Conservation (phyloP, 768 basidiomycete species). For the Pholiota microspora region DNA sequence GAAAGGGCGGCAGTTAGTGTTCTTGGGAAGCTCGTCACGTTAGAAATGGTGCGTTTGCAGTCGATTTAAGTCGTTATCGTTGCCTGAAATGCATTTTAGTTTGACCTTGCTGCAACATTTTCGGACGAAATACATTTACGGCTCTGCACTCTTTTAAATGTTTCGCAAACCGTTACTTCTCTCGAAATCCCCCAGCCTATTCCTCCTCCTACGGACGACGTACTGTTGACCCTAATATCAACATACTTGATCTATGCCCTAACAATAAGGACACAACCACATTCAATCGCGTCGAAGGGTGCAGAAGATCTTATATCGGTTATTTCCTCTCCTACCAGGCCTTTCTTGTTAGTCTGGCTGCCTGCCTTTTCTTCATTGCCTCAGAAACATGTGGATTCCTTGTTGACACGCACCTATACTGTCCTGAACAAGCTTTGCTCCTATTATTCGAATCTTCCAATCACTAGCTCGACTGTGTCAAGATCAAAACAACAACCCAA, state of each 20-base stretch:
- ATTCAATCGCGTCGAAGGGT: conserved; percentile 4
- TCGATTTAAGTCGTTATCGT: not conserved
- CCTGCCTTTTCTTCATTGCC: conserved; percentile 41
- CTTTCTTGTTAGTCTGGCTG: conserved; percentile 53
- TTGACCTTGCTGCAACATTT: conserved; percentile 44
- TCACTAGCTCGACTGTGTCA: not conserved
- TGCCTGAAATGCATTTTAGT: conserved; percentile 35
- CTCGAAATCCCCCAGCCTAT: conserved; percentile 45
- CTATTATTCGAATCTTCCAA: conserved; percentile 5
- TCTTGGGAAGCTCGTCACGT: conserved; percentile 58
- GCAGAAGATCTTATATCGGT: conserved; percentile 19
- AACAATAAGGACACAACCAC: conserved; percentile 19
- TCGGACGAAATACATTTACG: conserved; percentile 46
- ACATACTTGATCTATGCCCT: conserved; percentile 60
- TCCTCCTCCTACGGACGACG: conserved; percentile 23
- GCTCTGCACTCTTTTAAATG: conserved; percentile 33
- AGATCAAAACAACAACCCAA: conserved; percentile 5
- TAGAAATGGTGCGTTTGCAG: conserved; percentile 66
- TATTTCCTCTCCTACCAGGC: conserved; percentile 19
- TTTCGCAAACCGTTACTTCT: conserved; percentile 8
- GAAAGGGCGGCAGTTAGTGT: conserved; percentile 73
- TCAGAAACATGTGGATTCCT: conserved; percentile 51
- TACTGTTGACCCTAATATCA: conserved; percentile 51
- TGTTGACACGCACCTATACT: conserved; percentile 62
- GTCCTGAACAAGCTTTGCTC: conserved; percentile 42